Evolutionary conservation across 164 flowering plant genomes (phyloP).

Genomic region (Umbilicus rupestris): DNA sequence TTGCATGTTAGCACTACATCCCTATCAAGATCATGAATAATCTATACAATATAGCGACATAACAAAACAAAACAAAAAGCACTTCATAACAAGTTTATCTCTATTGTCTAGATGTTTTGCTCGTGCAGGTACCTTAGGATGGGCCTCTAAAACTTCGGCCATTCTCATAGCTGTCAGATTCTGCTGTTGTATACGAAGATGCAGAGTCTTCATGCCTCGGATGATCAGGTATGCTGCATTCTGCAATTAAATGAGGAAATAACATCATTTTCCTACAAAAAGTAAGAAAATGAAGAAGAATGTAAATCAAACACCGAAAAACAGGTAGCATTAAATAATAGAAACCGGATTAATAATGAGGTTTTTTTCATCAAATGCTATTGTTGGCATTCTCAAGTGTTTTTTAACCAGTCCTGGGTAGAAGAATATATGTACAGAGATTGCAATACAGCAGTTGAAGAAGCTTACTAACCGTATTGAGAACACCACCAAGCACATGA

Average conservation of each 20-base stretch:
- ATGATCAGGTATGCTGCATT: slow-evolving; percentile 89
- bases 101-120: background rate
- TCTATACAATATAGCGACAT: background rate
- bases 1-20: background rate
- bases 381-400: too few species aligned
- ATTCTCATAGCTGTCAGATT: slow-evolving; percentile 80
- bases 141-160: slow-evolving; percentile 97
- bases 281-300: background rate
- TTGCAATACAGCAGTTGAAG: background rate
- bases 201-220: slow-evolving; percentile 97
- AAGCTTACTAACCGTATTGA: slow-evolving; percentile 67
- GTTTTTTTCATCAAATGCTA: background rate
- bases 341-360: too few species aligned
- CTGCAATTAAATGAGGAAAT: slow-evolving; percentile 27
- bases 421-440: background rate
- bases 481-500: slow-evolving; percentile 80
- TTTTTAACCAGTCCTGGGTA: background rate
- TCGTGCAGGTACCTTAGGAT: slow-evolving; percentile 69
- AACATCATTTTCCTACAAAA: background rate
- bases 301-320: background rate
- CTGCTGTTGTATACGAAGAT: slow-evolving; percentile 96
- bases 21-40: background rate
- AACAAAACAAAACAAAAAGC: background rate
- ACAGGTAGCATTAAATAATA: too few species aligned
- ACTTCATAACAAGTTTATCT: background rate